A percentile compares a stretch with the other conserved stretches of the same genome.
Conservation (phyloP, 2,329 filamentous ascomycete genomes). For the Stemphylium beticola region DNA sequence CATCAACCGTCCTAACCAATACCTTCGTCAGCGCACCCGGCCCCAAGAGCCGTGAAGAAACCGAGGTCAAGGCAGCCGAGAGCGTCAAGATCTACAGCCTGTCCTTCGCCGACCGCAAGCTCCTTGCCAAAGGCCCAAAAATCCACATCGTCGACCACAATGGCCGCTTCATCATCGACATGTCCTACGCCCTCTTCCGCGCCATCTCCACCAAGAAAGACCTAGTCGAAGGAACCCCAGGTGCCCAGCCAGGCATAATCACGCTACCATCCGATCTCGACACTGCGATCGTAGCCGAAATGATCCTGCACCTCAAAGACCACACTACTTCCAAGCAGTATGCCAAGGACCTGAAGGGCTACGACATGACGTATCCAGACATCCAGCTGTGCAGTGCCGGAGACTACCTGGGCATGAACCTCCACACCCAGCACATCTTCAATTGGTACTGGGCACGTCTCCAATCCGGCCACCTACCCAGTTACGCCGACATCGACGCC, state of each 20-base stretch:
- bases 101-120: not conserved
- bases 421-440: slow-evolving; percentile 4
- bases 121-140: not conserved
- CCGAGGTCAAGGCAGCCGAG: not conserved
- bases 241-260: not conserved
- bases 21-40: too few species aligned
- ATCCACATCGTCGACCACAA: not conserved
- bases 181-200: not conserved
- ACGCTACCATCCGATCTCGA: not conserved
- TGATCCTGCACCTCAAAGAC: not conserved
- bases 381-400: slow-evolving; percentile 1
- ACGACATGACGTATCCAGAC: not conserved
- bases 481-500: not conserved
- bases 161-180: not conserved
- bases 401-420: slow-evolving; percentile 2
- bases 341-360: not conserved
- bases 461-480: not conserved
- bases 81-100: not conserved
- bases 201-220: not conserved
- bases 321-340: not conserved
- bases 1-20: too few species aligned
- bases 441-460: slow-evolving; percentile 6
- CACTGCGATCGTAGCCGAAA: not conserved
- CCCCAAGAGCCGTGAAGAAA: too few species aligned
- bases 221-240: not conserved